Conservation (phyloP, 2,329 filamentous ascomycete species). For the Polytolypa hystricis region DNA sequence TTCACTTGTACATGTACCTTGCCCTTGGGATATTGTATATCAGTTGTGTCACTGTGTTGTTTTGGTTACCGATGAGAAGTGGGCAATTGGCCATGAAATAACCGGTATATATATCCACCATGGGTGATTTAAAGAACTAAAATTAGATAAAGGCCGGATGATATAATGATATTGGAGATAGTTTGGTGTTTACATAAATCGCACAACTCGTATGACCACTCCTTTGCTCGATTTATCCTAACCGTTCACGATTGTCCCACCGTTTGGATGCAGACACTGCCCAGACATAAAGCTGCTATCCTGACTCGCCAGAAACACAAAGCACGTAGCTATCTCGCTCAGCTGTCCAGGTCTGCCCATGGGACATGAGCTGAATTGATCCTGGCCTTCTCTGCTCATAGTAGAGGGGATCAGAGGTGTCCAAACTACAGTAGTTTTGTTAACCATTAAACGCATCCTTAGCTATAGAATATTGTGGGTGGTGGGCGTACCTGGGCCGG, state of each 20-base stretch:
- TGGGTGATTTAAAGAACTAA: no score
- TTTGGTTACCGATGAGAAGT: no score
- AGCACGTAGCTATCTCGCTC: slow-evolving; percentile 69
- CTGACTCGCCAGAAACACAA: slow-evolving; percentile 66
- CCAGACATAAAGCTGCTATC: slow-evolving; percentile 67
- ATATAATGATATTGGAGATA: no score
- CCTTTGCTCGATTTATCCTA: no score
- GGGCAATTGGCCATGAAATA: no score
- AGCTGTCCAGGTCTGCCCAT: slow-evolving; percentile 72
- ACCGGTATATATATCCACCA: no score
- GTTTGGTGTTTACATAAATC: no score
- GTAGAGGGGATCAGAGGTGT: slow-evolving; percentile 64
- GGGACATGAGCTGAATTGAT: slow-evolving; percentile 58
- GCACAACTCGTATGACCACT: no score
- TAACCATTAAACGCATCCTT: slow-evolving; percentile 1
- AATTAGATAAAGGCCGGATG: no score
- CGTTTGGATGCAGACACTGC: slow-evolving; percentile 57
- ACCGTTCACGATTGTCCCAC: slow-evolving; percentile 45
- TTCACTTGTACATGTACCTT: neutral
- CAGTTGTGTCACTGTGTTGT: no score
- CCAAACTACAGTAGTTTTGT: slow-evolving; percentile 45
- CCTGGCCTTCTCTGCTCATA: slow-evolving; percentile 59
- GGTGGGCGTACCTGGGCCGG: slow-evolving; percentile 46
- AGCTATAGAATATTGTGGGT: neutral
- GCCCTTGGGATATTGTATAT: no score